Evolutionary conservation across 1,284 basidiomycete genomes (phyloP).

Genomic region (Boletus subluridellus): DNA sequence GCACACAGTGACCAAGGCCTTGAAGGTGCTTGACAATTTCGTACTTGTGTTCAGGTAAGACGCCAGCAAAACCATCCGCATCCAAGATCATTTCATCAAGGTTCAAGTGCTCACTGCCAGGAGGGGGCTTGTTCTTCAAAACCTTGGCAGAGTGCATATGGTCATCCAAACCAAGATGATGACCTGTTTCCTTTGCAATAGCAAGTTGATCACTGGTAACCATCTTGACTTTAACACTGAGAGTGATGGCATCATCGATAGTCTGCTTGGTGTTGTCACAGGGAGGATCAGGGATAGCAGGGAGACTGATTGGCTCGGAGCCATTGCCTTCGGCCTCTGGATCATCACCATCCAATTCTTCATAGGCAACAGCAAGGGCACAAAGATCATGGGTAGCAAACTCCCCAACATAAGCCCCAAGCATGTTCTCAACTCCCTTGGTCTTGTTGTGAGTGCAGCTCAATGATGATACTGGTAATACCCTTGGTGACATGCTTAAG

Average conservation of each 20-base stretch:
- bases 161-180: conserved; percentile 90
- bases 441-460: conserved; percentile 97
- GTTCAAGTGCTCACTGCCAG: conserved; percentile 62
- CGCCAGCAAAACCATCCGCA: conserved; percentile 79
- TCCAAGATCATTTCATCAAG: conserved; percentile 82
- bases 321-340: conserved; percentile 85
- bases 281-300: conserved; percentile 97
- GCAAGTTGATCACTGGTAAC: conserved; percentile 99
- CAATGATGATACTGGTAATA: conserved; percentile 97
- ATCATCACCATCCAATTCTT: conserved; percentile 86
- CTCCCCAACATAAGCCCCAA: conserved; percentile 94
- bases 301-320: conserved; percentile 94
- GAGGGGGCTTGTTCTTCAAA: conserved; percentile 72
- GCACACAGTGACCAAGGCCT: conserved; percentile 70
- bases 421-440: conserved; percentile 82
- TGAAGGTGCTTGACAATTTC: conserved; percentile 82
- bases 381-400: conserved; percentile 95
- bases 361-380: conserved; percentile 93
- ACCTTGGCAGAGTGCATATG: conserved; percentile 88
- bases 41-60: conserved; percentile 88
- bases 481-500: conserved; percentile 99
- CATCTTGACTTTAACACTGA: conserved; percentile 99
- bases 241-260: conserved; percentile 92
- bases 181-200: conserved; percentile 98
- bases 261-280: conserved; percentile 99